These are phyloP conservation scores for Erigeron philadelphicus DNA, from an alignment of 140 eudicot genomes.

Conservation along the genomic window DNA sequence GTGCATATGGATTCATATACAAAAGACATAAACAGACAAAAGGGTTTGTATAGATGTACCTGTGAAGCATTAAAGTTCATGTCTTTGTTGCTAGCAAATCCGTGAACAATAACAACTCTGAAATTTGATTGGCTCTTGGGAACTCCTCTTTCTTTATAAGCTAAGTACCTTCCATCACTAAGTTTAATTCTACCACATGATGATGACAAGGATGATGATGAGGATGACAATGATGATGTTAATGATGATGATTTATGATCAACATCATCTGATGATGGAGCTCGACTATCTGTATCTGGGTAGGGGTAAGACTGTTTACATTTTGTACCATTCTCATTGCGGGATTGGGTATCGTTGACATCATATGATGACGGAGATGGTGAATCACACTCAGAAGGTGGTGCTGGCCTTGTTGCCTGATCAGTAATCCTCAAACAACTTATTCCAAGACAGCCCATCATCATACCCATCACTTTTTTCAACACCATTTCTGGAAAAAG, in stretches of 20 bases:
- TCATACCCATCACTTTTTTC: slow-evolving; percentile 37
- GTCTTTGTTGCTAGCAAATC: slow-evolving; percentile 81
- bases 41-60: slow-evolving; percentile 33
- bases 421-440: slow-evolving; percentile 31
- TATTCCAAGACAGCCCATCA: slow-evolving; percentile 74
- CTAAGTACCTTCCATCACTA: slow-evolving; percentile 71
- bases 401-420: slow-evolving; percentile 43
- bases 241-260: slow-evolving; percentile 16
- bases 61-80: slow-evolving; percentile 77
- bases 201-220: slow-evolving; percentile 13
- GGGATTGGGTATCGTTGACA: background rate
- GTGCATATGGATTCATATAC: slow-evolving; percentile 13
- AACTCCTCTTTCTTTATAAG: slow-evolving; percentile 75
- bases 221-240: slow-evolving; percentile 26
- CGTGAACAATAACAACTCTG: slow-evolving; percentile 73
- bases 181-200: slow-evolving; percentile 47
- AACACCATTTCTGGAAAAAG: slow-evolving; percentile 43
- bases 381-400: slow-evolving; percentile 44
- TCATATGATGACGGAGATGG: slow-evolving; percentile 23
- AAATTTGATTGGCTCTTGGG: slow-evolving; percentile 50
- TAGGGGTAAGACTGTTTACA: too few species aligned
- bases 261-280: slow-evolving; percentile 23
- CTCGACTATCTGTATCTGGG: background rate
- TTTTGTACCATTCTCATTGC: too few species aligned
- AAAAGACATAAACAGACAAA: slow-evolving; percentile 6